Evolutionary conservation across 805 yeast species (phyloP), one percentile per base, ranked within the genome.

Genomic region (Wickerhamomyces xylosicus): DNA sequence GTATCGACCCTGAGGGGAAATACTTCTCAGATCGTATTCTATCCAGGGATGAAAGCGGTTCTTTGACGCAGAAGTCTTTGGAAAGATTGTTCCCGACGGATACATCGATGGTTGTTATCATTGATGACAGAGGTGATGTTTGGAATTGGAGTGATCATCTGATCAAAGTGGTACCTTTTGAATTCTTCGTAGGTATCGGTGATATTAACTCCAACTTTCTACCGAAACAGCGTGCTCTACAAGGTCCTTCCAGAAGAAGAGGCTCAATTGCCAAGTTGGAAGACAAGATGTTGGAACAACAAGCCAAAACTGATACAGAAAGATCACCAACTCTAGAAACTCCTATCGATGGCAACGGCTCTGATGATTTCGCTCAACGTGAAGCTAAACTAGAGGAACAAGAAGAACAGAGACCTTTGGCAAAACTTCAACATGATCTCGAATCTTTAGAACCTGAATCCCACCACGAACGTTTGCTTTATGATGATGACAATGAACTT

Each of bases 91-190:
- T 92, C 52, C 98, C 98, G 0, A 95, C 90, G 2, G 95, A 90
- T 48, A 95, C 95, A 19, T 81, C 95, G 15, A 83, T 92, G 95
- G 98, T 92, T 25, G 92, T 85, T 2, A 80, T 92, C 35, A 92
- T 92, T 43, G 98, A 92, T 59, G 98, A 92, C 58, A 73, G 98
- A 56, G 98, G 97, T 3, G 98, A 92, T 58, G 98, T 92, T 17
- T 92, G 98, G 98, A 85, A 84, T 53, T 92, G 98, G 98, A 84
- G 86, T 48, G 78, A 82, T 11, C 89, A 92, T 55, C 64, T 92
- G 49, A 77, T 92, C 42, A 85, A 90, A 59, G 97, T 90, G 5
- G 82, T 87, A 2, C 98, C 98, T 0, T 92, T 86, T 57, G 95
- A 85, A 56, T 92, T 92, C 52, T 92, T 92, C 52, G 95, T 89